Evolutionary conservation across 805 yeast species (phyloP), one percentile per base, ranked within the genome.

Genomic region (Lachancea meyersii): DNA sequence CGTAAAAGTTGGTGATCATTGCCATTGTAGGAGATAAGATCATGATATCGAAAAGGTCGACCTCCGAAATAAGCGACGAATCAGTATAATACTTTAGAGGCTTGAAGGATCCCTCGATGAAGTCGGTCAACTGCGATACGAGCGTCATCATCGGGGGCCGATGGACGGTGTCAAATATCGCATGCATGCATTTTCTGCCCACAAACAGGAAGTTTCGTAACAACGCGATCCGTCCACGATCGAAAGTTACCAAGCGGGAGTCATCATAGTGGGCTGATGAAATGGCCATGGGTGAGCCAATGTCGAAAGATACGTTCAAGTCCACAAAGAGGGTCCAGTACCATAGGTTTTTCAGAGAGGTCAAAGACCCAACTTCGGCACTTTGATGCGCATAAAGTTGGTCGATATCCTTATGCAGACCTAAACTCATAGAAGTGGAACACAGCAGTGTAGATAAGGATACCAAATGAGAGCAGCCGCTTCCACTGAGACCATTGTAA

Each of bases 261-360:
- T 34, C 38, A 35, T 41, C 43, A 31, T 27, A 45, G 21, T 35
- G 37, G 5, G 31, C 35, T 11, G 20, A 20, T 6, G 43, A n/a
- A 4, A 52, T 42, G 34, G 43, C 36, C 21, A 55, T 28, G 2
- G 57, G 53, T 5, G 45, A 46, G 0, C 68, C 68, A 17, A 50
- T 49, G 24, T 52, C 52, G 20, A 53, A 49, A 1, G 66, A 45
- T 1, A 48, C 33, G 3, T 43, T 45, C 24, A 54, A 47, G 47
- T 63, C 68, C 7, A 48, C 34, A 30, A 45, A 53, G 9, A 60
- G 20, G 1, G 53, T 46, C 55, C 57, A 50, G 16, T 50, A 46
- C 59, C 64, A 62, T n/a, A 59, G 18, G 17, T 51, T 52, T 36
- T 55, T 50, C 10, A 63, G 14, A 3, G 54, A 34, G 11, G 43